Percentiles rank a stretch among this genome's conserved stretches.
Evolutionary conservation across 371 early-diverging fungal species (phyloP).

Genomic region (Rhizopus stolonifer): DNA sequence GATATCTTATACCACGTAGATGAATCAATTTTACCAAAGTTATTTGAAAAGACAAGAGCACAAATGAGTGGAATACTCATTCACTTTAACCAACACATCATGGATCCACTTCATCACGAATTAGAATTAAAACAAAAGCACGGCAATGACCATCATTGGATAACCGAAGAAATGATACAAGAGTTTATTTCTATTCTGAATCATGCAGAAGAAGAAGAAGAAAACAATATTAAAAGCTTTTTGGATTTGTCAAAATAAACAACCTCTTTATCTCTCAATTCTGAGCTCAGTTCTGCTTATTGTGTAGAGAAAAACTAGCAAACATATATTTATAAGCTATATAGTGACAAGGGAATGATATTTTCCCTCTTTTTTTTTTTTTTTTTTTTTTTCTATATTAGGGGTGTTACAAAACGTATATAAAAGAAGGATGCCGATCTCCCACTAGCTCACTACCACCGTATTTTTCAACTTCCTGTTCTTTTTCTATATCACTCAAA

Average conservation of each 20-base stretch:
- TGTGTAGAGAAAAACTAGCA: too few species aligned
- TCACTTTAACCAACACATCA: slow-evolving; percentile 25
- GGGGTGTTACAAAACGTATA: slow-evolving; percentile 19
- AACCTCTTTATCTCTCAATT: too few species aligned
- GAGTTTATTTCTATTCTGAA: slow-evolving; percentile 18
- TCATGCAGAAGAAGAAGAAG: slow-evolving; percentile 17
- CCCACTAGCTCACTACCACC: slow-evolving; percentile 22
- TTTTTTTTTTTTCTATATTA: too few species aligned
- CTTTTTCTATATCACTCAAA: slow-evolving; percentile 14
- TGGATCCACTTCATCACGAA: slow-evolving; percentile 12
- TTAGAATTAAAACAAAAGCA: slow-evolving; percentile 16
- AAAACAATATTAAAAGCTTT: slow-evolving; percentile 12
- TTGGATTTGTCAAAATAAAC: slow-evolving; percentile 13
- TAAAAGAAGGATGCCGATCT: slow-evolving; percentile 25
- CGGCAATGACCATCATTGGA: slow-evolving; percentile 12
- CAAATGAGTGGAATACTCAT: slow-evolving; percentile 25
- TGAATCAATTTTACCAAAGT: slow-evolving; percentile 14
- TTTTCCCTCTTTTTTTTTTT: too few species aligned
- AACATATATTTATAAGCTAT: too few species aligned
- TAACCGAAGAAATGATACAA: slow-evolving; percentile 21
- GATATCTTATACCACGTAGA: slow-evolving; percentile 10
- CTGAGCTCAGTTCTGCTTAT: too few species aligned
- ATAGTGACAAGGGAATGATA: too few species aligned
- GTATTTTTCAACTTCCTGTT: slow-evolving; percentile 13
- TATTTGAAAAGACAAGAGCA: slow-evolving; percentile 30